These are phyloP conservation scores for Fusarium sterilihyphosum DNA, from an alignment of 2,329 filamentous ascomycete genomes.

Conservation along the genomic window DNA sequence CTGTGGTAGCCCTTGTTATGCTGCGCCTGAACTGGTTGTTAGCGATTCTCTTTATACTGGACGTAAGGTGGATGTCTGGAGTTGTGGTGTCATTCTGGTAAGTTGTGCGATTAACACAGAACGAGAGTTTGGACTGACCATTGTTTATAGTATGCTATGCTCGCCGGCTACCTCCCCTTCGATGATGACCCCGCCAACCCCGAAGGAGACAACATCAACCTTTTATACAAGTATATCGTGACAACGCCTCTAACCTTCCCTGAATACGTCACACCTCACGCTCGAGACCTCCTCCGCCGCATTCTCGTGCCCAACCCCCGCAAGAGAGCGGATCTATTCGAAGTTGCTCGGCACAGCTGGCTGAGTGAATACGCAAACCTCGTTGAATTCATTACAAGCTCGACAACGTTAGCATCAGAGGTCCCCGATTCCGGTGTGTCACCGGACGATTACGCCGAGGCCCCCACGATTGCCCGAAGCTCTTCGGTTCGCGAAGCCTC, in stretches of 20 bases:
- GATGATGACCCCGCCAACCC: constrained; percentile 98
- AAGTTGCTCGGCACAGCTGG: constrained; percentile 98
- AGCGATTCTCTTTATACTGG: constrained; percentile 98
- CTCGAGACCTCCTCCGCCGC: constrained; percentile 87
- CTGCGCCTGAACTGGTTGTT: constrained; percentile 94
- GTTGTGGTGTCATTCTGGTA: constrained; percentile 97
- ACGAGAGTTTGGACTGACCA: constrained; percentile 16
- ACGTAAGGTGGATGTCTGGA: constrained; percentile 98
- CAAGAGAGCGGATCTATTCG: constrained; percentile 94
- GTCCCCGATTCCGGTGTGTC: constrained; percentile 82
- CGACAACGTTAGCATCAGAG: constrained; percentile 85
- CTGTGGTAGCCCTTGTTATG: constrained; percentile 97
- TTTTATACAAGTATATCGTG: constrained; percentile 99
- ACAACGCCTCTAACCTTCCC: constrained; percentile 97
- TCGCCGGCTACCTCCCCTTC: constrained; percentile 96
- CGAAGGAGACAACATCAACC: constrained; percentile 98
- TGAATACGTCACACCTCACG: constrained; percentile 98
- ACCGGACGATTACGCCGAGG: constrained; percentile 64
- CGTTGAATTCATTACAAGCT: constrained; percentile 96
- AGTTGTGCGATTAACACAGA: constrained; percentile 49
- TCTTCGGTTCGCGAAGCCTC: constrained; percentile 90
- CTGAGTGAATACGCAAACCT: constrained; percentile 96
- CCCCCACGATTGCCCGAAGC: constrained; percentile 78
- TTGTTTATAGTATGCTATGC: constrained; percentile 88
- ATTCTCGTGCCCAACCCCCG: constrained; percentile 96